These are phyloP conservation scores for Apodospora peruviana DNA, from an alignment of 495 filamentous ascomycete genomes.

Conservation along the genomic window DNA sequence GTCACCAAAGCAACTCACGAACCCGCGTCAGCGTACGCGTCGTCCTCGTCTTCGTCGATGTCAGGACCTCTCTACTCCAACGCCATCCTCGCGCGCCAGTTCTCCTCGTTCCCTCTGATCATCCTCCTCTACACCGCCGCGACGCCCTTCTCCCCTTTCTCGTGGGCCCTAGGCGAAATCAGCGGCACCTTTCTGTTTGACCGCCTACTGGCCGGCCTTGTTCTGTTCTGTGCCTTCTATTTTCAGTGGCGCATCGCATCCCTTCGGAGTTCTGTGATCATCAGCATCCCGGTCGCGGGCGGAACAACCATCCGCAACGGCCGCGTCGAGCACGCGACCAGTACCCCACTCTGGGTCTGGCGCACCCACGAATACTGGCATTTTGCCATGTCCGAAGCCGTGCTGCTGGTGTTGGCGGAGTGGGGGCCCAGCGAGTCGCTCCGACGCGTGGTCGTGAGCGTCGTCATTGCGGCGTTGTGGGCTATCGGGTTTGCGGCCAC, in stretches of 20 bases:
- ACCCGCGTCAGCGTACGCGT: no score
- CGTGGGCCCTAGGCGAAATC: not conserved
- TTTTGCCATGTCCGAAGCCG: slow-evolving; percentile 6
- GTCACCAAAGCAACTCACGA: no score
- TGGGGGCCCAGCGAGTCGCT: slow-evolving; percentile 6
- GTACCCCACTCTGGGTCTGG: slow-evolving; percentile 4
- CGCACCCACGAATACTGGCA: slow-evolving; percentile 8
- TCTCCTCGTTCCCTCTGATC: slow-evolving; percentile 6
- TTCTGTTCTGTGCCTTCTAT: slow-evolving; percentile 14
- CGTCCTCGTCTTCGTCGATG: no score
- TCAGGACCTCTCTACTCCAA: not conserved
- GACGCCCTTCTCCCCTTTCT: slow-evolving; percentile 11
- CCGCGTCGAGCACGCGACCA: slow-evolving; percentile 1
- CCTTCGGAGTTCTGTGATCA: slow-evolving; percentile 2
- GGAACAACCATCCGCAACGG: slow-evolving; percentile 8
- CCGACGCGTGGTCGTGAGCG: slow-evolving; percentile 6
- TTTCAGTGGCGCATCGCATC: slow-evolving; percentile 17
- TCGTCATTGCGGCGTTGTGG: slow-evolving; percentile 4
- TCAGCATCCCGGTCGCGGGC: slow-evolving; percentile 3
- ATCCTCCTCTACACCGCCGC: slow-evolving; percentile 17
- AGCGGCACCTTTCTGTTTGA: slow-evolving; percentile 10
- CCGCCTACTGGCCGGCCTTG: slow-evolving; percentile 9
- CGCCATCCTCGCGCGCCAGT: slow-evolving; percentile 6
- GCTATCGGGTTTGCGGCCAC: slow-evolving; percentile 13
- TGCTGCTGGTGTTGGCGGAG: slow-evolving; percentile 6